phyloP scores from a whole-genome alignment of 2,329 filamentous ascomycete genomes.

The Zelopaecilomyces penicillatus region DNA sequence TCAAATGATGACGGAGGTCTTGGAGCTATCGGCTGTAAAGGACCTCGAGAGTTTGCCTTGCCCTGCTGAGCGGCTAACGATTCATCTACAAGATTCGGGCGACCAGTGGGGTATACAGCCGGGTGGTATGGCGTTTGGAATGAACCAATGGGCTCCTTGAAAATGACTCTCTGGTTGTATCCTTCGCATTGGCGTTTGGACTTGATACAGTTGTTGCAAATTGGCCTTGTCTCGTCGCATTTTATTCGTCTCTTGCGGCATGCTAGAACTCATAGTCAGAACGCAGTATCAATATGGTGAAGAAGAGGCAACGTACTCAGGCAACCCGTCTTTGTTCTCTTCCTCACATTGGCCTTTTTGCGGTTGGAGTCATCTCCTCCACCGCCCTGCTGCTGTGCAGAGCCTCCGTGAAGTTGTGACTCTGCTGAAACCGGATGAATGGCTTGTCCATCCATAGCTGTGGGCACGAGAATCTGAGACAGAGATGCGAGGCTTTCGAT shows the following conservation, averaged over 20 bases:
- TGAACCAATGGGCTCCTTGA: slow-evolving; percentile 53
- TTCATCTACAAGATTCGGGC: slow-evolving; percentile 18
- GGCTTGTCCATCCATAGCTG: slow-evolving; percentile 7
- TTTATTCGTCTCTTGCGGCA: slow-evolving; percentile 95
- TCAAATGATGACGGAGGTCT: slow-evolving; percentile 34
- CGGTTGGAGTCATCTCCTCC: slow-evolving; percentile 33
- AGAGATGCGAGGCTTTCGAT: no score
- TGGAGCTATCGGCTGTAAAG: slow-evolving; percentile 39
- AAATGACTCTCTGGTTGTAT: slow-evolving; percentile 72
- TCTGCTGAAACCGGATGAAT: slow-evolving; percentile 1
- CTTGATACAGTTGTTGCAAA: slow-evolving; percentile 77
- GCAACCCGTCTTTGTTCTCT: slow-evolving; percentile 86
- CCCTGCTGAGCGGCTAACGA: slow-evolving; percentile 24
- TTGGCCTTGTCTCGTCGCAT: slow-evolving; percentile 83
- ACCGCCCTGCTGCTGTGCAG: slow-evolving; percentile 25
- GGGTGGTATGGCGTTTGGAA: slow-evolving; percentile 32
- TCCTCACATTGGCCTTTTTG: slow-evolving; percentile 45
- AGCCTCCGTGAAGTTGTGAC: slow-evolving; percentile 16
- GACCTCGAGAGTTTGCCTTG: slow-evolving; percentile 30
- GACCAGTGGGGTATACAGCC: slow-evolving; percentile 33
- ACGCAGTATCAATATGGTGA: not conserved
- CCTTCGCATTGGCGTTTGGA: slow-evolving; percentile 78
- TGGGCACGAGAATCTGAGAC: not conserved
- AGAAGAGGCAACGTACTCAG: slow-evolving; percentile 53
- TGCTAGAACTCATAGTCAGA: slow-evolving; percentile 40